Percentiles rank a stretch among this genome's conserved stretches.
These are phyloP conservation scores for Penicillium sp. DNA, from an alignment of 2,329 filamentous ascomycete genomes.

Conservation along the genomic window DNA sequence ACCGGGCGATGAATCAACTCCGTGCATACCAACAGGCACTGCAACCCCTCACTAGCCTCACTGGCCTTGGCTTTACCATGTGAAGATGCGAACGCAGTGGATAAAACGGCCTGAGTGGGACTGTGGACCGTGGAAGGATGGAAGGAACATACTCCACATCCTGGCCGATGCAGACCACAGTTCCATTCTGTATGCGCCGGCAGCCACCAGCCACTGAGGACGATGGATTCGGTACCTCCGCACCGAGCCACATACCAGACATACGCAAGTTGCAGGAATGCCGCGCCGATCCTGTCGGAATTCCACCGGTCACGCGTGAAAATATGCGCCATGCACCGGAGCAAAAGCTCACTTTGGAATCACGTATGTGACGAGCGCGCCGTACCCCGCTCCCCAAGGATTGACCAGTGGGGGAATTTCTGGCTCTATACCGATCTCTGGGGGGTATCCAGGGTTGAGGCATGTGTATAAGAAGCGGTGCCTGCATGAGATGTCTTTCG, in stretches of 20 bases:
- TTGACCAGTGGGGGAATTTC: not conserved
- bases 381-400: slow-evolving; percentile 6
- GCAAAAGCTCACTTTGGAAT: slow-evolving; percentile 4
- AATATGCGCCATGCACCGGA: slow-evolving; percentile 1
- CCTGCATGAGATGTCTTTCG: not conserved
- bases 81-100: not conserved
- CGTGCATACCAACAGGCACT: not conserved
- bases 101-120: not conserved
- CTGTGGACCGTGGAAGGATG: not conserved
- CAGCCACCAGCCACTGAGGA: not conserved
- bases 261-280: not conserved
- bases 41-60: not conserved
- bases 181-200: not conserved
- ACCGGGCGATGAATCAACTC: not conserved
- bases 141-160: not conserved
- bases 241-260: not conserved
- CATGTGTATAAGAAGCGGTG: slow-evolving; percentile 1
- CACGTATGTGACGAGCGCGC: not conserved
- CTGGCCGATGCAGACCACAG: not conserved
- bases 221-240: not conserved
- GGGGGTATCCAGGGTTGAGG: not conserved
- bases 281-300: slow-evolving; percentile 18
- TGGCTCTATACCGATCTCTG: not conserved
- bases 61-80: not conserved
- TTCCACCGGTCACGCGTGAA: slow-evolving; percentile 17